Evolutionary conservation across 2,329 filamentous ascomycete genomes (phyloP).

Genomic region (Dichotomopilus funicola): DNA sequence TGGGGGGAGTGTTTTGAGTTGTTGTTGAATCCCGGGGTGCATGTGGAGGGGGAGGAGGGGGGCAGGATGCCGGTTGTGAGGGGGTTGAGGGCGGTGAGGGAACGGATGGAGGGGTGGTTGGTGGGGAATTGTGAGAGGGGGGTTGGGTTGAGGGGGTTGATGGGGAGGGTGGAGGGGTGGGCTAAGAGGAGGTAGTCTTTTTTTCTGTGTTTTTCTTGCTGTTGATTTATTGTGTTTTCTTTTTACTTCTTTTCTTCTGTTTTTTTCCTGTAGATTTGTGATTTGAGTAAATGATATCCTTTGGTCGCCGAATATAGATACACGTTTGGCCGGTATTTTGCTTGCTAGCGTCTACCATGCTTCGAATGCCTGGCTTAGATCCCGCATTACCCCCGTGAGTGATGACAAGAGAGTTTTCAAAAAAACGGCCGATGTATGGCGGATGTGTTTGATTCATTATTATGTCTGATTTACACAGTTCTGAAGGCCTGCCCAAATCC

Average conservation of each 20-base stretch:
- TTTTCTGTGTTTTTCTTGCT: not conserved
- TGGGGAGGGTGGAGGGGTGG: conserved; percentile 56
- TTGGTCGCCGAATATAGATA: not conserved
- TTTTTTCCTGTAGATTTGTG: not conserved
- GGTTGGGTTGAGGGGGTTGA: conserved; percentile 60
- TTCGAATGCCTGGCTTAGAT: too few species aligned
- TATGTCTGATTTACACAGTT: too few species aligned
- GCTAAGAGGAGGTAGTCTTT: conserved; percentile 31
- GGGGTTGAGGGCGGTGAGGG: conserved; percentile 61
- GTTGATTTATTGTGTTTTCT: not conserved
- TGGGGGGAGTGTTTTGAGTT: conserved; percentile 81
- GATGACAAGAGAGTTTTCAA: too few species aligned
- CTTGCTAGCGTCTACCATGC: not conserved
- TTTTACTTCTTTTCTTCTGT: conserved; percentile 2
- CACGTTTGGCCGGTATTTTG: not conserved
- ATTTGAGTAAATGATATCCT: conserved; percentile 7
- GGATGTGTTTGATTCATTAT: too few species aligned
- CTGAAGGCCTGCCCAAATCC: too few species aligned
- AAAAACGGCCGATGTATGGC: too few species aligned
- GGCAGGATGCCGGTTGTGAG: conserved; percentile 65
- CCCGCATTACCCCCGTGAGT: too few species aligned
- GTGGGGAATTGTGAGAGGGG: conserved; percentile 77
- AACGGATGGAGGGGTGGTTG: conserved; percentile 80
- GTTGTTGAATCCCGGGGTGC: conserved; percentile 71
- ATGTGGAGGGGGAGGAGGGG: conserved; percentile 58